Evolutionary conservation across 2,329 filamentous ascomycete genomes (phyloP).

Genomic region (Penicillium concentricum): DNA sequence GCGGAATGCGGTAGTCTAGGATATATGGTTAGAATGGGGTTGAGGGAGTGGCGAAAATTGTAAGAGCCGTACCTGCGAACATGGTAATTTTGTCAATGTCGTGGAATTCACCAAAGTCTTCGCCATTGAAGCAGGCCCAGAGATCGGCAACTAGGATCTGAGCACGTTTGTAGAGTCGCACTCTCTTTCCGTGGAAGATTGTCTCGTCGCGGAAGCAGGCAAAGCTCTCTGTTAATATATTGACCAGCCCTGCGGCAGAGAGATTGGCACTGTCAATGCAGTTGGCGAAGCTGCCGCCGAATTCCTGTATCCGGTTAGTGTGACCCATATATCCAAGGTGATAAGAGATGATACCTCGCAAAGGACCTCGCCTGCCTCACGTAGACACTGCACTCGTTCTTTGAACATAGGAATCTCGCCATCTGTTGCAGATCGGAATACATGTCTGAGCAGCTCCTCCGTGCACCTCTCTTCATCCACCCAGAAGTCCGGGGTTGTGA

Average conservation of each 20-base stretch:
- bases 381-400: conserved; percentile 73
- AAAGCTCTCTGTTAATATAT: conserved; percentile 79
- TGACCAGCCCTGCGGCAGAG: conserved; percentile 82
- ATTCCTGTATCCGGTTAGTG: conserved; percentile 56
- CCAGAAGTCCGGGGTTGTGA: conserved; percentile 89
- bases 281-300: conserved; percentile 69
- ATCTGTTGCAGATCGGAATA: conserved; percentile 83
- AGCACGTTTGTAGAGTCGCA: conserved; percentile 87
- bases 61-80: conserved; percentile 67
- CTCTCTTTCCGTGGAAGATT: conserved; percentile 67
- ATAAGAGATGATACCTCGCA: conserved; percentile 59
- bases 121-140: conserved; percentile 91
- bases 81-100: conserved; percentile 97
- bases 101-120: conserved; percentile 73
- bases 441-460: conserved; percentile 67
- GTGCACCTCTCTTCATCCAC: conserved; percentile 72
- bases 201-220: conserved; percentile 82
- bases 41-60: not conserved
- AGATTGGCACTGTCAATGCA: conserved; percentile 71
- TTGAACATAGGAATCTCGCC: conserved; percentile 83
- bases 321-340: not conserved
- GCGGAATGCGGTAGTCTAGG: conserved; percentile 87
- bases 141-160: conserved; percentile 95
- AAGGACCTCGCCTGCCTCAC: conserved; percentile 78
- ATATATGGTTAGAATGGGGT: not conserved